Evolutionary conservation across 2,329 filamentous ascomycete species (phyloP).

Genomic region (Ophiobolus disseminans): DNA sequence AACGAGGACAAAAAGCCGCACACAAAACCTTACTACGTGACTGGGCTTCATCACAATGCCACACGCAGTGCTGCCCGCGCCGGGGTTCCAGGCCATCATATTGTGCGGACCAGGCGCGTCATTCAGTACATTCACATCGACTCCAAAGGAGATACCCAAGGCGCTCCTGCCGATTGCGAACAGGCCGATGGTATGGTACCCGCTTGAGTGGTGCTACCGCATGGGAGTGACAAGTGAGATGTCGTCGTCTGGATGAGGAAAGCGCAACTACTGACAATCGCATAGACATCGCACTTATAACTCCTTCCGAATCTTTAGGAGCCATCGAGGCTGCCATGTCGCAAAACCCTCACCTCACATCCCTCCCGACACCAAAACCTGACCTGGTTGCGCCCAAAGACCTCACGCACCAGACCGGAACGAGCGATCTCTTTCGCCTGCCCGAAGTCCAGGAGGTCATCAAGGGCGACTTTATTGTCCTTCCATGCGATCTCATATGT

Average conservation of each 20-base stretch:
- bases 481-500: constrained; percentile 93
- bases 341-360: constrained; percentile 79
- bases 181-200: constrained; percentile 88
- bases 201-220: constrained; percentile 83
- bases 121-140: constrained; percentile 82
- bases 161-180: constrained; percentile 84
- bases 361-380: constrained; percentile 74
- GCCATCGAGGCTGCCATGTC: constrained; percentile 74
- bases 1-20: too few species aligned
- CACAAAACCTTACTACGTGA: not conserved
- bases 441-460: constrained; percentile 81
- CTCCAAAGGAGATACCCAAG: constrained; percentile 81
- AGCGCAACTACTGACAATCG: constrained; percentile 1
- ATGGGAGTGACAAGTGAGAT: constrained; percentile 73
- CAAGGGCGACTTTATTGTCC: constrained; percentile 83
- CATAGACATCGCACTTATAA: constrained; percentile 64
- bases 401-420: constrained; percentile 84
- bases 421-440: constrained; percentile 84
- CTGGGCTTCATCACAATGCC: constrained; percentile 66
- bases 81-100: constrained; percentile 82
- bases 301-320: constrained; percentile 63
- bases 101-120: constrained; percentile 83
- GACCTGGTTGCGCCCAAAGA: constrained; percentile 77
- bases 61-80: constrained; percentile 75
- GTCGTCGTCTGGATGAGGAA: not conserved